Conservation (phyloP, 1,284 basidiomycete species). For the Tilletiaria anomala region DNA sequence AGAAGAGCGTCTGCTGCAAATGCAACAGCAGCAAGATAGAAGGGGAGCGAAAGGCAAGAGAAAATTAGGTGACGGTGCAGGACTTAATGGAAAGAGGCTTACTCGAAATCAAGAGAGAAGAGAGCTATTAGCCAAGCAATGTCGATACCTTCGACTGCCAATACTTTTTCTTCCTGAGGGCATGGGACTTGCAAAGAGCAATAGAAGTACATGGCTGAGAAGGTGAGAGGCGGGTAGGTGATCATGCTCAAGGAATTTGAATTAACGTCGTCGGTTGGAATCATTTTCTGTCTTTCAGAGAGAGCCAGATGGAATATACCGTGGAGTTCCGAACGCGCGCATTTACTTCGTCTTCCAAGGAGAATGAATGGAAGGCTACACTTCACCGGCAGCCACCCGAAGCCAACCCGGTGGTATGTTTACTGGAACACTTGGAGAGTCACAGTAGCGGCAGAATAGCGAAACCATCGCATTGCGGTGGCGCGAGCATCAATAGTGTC, state of each 20-base stretch:
- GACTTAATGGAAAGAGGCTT: background rate
- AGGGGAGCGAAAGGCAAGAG: background rate
- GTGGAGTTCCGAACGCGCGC: background rate
- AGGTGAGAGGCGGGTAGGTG: background rate
- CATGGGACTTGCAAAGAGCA: background rate
- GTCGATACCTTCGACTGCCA: background rate
- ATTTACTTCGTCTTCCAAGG: background rate
- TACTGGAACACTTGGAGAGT: background rate
- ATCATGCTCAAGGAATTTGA: no score
- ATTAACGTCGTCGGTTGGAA: background rate
- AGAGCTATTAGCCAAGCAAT: background rate
- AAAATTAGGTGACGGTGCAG: background rate
- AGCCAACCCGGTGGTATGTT: background rate
- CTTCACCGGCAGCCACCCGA: background rate
- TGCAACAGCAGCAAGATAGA: no score
- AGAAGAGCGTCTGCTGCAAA: background rate
- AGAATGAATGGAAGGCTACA: no score
- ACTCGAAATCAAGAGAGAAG: background rate
- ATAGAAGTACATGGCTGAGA: background rate
- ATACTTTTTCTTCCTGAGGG: background rate
- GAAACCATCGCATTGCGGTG: background rate
- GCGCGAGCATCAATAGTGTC: no score
- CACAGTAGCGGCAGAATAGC: background rate
- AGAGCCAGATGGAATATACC: background rate
- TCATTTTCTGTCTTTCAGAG: background rate